Evolutionary conservation across 495 filamentous ascomycete genomes (phyloP).

Genomic region (Penicillium argentinense): DNA sequence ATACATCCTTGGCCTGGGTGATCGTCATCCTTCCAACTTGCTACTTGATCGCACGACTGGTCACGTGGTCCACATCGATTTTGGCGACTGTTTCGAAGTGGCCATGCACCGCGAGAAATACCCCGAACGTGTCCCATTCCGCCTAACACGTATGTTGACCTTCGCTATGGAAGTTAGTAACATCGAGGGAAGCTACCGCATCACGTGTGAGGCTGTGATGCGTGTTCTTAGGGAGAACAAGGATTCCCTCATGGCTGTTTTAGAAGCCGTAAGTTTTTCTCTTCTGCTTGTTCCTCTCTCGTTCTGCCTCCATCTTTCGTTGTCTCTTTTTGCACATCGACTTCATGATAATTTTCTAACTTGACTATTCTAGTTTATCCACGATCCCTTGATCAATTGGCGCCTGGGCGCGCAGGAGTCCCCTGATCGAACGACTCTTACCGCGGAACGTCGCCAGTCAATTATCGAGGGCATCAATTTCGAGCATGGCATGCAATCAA

Average conservation of each 20-base stretch:
- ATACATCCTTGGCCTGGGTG: constrained; percentile 94
- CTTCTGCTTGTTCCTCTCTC: no score
- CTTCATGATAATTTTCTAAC: constrained; percentile 1
- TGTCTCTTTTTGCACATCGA: neutral
- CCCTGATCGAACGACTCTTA: constrained; percentile 74
- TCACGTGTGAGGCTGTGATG: constrained; percentile 98
- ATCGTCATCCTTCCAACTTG: constrained; percentile 94
- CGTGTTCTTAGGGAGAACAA: constrained; percentile 94
- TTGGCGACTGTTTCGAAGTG: constrained; percentile 98
- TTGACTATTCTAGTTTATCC: constrained; percentile 98
- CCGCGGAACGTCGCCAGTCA: constrained; percentile 73
- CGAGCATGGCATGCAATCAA: constrained; percentile 46
- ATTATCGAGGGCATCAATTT: constrained; percentile 66
- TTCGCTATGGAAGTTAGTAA: constrained; percentile 99
- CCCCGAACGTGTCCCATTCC: constrained; percentile 95
- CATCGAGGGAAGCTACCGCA: constrained; percentile 96
- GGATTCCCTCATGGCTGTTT: constrained; percentile 95
- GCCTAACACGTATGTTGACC: constrained; percentile 95
- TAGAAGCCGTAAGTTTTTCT: constrained; percentile 96
- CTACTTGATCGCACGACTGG: constrained; percentile 95
- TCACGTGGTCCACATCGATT: constrained; percentile 97
- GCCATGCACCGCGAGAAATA: constrained; percentile 99
- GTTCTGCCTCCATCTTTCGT: neutral
- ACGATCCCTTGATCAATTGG: constrained; percentile 97
- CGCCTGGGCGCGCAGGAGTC: constrained; percentile 85